phyloP scores from a whole-genome alignment of 257 asterid genomes.

The Nicotiana benthamiana region DNA sequence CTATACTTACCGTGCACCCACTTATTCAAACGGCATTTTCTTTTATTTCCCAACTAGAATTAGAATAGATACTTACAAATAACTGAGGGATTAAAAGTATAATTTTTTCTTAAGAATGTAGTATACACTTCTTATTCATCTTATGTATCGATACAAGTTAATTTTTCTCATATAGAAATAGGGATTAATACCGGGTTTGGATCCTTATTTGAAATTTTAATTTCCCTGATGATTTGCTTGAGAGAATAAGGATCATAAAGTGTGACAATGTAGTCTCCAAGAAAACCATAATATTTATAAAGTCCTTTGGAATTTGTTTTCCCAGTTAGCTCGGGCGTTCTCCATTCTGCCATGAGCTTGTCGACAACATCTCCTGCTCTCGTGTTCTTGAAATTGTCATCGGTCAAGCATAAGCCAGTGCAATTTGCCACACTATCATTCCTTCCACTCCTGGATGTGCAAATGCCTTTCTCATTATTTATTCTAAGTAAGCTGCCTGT shows the following conservation, averaged over 20 bases:
- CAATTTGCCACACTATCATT: slow-evolving; percentile 42
- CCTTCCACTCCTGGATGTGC: slow-evolving; percentile 50
- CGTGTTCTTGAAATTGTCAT: slow-evolving; percentile 31
- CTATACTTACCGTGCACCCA: too few relatives aligned
- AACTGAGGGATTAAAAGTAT: too few relatives aligned
- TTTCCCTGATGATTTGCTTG: background rate
- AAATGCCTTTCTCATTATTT: slow-evolving; percentile 42
- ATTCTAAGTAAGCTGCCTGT: slow-evolving; percentile 42
- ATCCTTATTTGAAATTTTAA: background rate
- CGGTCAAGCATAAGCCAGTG: slow-evolving; percentile 62
- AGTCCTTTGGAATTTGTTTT: background rate
- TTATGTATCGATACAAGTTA: background rate
- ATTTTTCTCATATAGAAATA: background rate
- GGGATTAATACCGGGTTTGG: background rate
- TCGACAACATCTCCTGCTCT: slow-evolving; percentile 35
- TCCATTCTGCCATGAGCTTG: slow-evolving; percentile 36
- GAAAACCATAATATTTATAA: background rate
- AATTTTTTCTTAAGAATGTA: too few relatives aligned
- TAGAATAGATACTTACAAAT: too few relatives aligned
- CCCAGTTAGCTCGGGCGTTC: slow-evolving; percentile 7
- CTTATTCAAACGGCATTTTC: too few relatives aligned
- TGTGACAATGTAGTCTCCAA: background rate
- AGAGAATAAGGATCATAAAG: slow-evolving; percentile 2
- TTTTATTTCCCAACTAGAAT: too few relatives aligned
- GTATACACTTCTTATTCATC: background rate